A percentile compares a stretch with the other conserved stretches of the same genome.
These are phyloP conservation scores for Cercophora newfieldiana DNA, from an alignment of 495 filamentous ascomycete species.

Conservation along the genomic window DNA sequence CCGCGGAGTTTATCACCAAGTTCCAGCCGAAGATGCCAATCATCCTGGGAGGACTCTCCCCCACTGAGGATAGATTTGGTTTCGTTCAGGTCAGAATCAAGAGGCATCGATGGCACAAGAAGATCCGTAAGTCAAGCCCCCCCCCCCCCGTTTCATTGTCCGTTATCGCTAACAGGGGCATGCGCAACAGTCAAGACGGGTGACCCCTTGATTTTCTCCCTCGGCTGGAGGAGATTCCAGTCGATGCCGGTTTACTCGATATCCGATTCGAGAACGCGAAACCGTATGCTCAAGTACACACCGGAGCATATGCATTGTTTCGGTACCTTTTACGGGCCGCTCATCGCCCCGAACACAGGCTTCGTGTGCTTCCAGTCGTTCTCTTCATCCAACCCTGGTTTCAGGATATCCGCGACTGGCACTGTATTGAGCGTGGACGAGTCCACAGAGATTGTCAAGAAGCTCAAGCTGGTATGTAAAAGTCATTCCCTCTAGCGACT, in stretches of 20 bases:
- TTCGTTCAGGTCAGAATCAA: constrained; percentile 96
- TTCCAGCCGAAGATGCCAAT: constrained; percentile 86
- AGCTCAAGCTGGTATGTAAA: constrained; percentile 72
- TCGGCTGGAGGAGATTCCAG: constrained; percentile 97
- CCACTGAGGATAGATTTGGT: constrained; percentile 93
- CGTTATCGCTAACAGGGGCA: neutral
- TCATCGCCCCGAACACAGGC: constrained; percentile 92
- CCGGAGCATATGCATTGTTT: constrained; percentile 94
- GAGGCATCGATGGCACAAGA: constrained; percentile 97
- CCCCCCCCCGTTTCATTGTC: neutral
- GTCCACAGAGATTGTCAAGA: constrained; percentile 95
- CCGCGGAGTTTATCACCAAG: constrained; percentile 85
- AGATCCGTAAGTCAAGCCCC: constrained; percentile 57
- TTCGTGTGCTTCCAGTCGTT: constrained; percentile 94
- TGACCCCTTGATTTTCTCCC: constrained; percentile 93
- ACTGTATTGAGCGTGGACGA: constrained; percentile 92
- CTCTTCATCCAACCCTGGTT: constrained; percentile 82
- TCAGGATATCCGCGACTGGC: constrained; percentile 91
- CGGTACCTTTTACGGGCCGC: constrained; percentile 89
- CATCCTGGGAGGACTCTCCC: constrained; percentile 82
- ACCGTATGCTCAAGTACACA: constrained; percentile 93
- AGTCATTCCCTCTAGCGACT: neutral
- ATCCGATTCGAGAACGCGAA: constrained; percentile 86
- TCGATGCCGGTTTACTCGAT: constrained; percentile 90
- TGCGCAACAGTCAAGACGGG: constrained; percentile 72